Evolutionary conservation across 2,329 filamentous ascomycete genomes (phyloP).

Genomic region (Xylaria sp.): DNA sequence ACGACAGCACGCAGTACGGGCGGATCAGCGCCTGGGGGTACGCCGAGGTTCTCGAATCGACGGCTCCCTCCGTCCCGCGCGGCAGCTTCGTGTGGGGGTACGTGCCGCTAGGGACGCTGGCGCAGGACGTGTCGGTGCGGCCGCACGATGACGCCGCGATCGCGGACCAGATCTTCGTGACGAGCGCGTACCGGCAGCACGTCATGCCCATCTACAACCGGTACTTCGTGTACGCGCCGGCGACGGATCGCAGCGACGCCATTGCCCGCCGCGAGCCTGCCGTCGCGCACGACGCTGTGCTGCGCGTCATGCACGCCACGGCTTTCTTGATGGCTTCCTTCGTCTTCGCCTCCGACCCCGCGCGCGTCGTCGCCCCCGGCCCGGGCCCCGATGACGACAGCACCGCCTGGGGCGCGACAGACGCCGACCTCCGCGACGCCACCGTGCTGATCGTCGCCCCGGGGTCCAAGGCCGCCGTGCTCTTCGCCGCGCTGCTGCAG

Average conservation of each 20-base stretch:
- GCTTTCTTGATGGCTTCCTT: slow-evolving; percentile 43
- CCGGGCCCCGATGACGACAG: slow-evolving; percentile 13
- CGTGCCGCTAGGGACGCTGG: slow-evolving; percentile 48
- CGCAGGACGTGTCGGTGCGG: slow-evolving; percentile 46
- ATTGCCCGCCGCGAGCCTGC: slow-evolving; percentile 28
- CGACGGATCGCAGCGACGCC: slow-evolving; percentile 25
- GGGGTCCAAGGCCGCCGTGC: slow-evolving; percentile 37
- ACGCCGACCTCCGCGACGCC: slow-evolving; percentile 43
- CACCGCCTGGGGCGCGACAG: slow-evolving; percentile 36
- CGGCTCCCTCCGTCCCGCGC: slow-evolving; percentile 42
- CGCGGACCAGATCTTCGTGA: slow-evolving; percentile 45
- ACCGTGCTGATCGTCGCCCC: slow-evolving; percentile 43
- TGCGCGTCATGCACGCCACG: slow-evolving; percentile 37
- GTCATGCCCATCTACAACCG: slow-evolving; percentile 54
- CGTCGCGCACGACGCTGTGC: slow-evolving; percentile 35
- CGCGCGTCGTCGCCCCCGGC: slow-evolving; percentile 27
- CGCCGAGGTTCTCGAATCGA: slow-evolving; percentile 50
- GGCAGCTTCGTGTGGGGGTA: slow-evolving; percentile 49
- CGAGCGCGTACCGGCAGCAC: slow-evolving; percentile 43
- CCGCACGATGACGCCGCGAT: slow-evolving; percentile 26
- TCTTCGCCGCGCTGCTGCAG: slow-evolving; percentile 32
- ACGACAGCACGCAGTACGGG: slow-evolving; percentile 48
- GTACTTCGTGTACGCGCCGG: slow-evolving; percentile 38
- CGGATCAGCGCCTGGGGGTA: slow-evolving; percentile 57
- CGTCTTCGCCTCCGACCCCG: slow-evolving; percentile 40